Evolutionary conservation across 1,284 basidiomycete species (phyloP).

Genomic region (Leccinum pachyderme): DNA sequence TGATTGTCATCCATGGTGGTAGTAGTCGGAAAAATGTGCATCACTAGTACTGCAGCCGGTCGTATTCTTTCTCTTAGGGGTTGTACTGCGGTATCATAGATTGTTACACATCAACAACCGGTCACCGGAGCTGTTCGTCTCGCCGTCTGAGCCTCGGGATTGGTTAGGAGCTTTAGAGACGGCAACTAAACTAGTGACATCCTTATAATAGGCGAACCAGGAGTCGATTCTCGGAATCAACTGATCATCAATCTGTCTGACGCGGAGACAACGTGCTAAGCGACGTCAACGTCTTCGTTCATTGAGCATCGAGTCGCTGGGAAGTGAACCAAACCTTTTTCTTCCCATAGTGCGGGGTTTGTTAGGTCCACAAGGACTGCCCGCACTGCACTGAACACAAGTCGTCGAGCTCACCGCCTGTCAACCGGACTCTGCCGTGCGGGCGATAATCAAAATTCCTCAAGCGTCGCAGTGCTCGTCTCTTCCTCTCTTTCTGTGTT

Average conservation of each 20-base stretch:
- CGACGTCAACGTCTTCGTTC: neutral
- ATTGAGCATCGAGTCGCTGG: neutral
- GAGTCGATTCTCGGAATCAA: neutral
- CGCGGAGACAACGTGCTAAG: neutral
- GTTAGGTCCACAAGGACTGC: neutral
- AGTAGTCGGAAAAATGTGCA: neutral
- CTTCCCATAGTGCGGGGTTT: neutral
- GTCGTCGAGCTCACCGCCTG: neutral
- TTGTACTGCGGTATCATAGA: neutral
- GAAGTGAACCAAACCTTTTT: neutral
- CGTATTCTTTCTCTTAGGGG: neutral
- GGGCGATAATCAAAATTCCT: neutral
- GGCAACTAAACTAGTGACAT: neutral
- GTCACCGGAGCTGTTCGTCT: neutral
- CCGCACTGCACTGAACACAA: neutral
- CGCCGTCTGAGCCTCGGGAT: neutral
- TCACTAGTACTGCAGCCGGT: neutral
- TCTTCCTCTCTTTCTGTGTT: neutral
- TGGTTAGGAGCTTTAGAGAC: neutral
- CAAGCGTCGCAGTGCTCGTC: neutral
- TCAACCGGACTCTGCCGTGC: slow-evolving; percentile 1
- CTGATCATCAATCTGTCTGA: neutral
- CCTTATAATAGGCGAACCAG: neutral
- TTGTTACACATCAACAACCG: too few species aligned
- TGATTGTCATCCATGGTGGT: slow-evolving; percentile 23